phyloP scores from a whole-genome alignment of 1,284 basidiomycete genomes.

The Tylopilus sp. region DNA sequence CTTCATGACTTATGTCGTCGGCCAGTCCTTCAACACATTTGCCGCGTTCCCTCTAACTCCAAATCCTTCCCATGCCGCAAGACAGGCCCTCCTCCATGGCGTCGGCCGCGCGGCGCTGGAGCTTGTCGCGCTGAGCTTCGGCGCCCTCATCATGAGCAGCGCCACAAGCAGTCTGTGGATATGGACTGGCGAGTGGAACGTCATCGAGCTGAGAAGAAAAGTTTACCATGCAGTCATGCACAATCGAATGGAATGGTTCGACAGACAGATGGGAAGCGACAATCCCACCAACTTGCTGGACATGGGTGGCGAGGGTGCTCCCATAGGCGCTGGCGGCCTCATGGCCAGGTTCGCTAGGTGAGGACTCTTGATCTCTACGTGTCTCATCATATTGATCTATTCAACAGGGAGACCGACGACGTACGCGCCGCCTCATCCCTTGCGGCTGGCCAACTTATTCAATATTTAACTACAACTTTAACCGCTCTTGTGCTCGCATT shows the following conservation, averaged over 20 bases:
- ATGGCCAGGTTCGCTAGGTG: conserved; percentile 93
- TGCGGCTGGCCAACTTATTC: conserved; percentile 71
- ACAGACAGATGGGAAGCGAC: conserved; percentile 71
- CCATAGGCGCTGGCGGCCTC: conserved; percentile 81
- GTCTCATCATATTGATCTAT: conserved; percentile 6
- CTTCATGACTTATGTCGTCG: conserved; percentile 89
- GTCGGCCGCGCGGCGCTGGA: conserved; percentile 63
- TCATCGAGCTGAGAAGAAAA: conserved; percentile 59
- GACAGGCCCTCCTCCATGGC: conserved; percentile 51
- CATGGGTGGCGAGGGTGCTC: conserved; percentile 45
- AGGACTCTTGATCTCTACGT: conserved; percentile 24
- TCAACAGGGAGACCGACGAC: conserved; percentile 85
- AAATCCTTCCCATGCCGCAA: conserved; percentile 44
- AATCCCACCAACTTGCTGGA: conserved; percentile 41
- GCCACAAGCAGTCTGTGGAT: conserved; percentile 81
- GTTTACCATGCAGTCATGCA: conserved; percentile 69
- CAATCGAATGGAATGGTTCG: conserved; percentile 85
- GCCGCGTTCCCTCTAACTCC: conserved; percentile 49
- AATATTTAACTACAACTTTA: conserved; percentile 76
- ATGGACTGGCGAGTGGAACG: conserved; percentile 78
- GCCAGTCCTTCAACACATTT: conserved; percentile 82
- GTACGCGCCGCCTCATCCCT: conserved; percentile 81
- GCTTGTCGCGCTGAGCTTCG: conserved; percentile 67
- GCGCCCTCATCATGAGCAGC: conserved; percentile 69
- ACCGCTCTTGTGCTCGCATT: conserved; percentile 82